These are phyloP conservation scores for Blechomonas ayalai DNA, from an alignment of 208 protist species.

Conservation along the genomic window DNA sequence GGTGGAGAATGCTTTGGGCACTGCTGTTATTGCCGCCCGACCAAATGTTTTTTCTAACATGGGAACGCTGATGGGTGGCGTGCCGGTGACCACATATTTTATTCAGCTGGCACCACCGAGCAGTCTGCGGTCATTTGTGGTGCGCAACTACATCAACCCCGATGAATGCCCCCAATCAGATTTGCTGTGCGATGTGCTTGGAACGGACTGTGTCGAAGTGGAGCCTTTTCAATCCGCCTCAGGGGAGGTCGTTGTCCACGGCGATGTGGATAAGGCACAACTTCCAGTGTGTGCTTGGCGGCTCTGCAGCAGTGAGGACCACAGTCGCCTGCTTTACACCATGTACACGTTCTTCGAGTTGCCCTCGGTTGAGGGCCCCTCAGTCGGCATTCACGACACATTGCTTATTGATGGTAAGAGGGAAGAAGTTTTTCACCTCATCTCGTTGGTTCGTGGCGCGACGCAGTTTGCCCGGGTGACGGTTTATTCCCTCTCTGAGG, in stretches of 20 bases:
- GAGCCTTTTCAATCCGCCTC: conserved; percentile 39
- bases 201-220: conserved; percentile 60
- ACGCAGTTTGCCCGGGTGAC: conserved; percentile 48
- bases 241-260: conserved; percentile 35
- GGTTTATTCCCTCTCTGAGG: conserved; percentile 27
- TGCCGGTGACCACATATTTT: conserved; percentile 46
- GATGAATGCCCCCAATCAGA: conserved; percentile 56
- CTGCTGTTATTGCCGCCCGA: conserved; percentile 32
- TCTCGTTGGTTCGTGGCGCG: conserved; percentile 25
- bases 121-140: conserved; percentile 50
- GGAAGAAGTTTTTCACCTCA: conserved; percentile 66
- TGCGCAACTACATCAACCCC: conserved; percentile 47
- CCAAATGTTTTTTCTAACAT: conserved; percentile 59
- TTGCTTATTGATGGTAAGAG: conserved; percentile 22
- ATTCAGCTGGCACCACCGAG: conserved; percentile 38
- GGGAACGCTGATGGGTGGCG: conserved; percentile 16
- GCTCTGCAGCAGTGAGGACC: conserved; percentile 48
- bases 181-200: conserved; percentile 68
- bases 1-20: conserved; percentile 55
- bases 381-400: conserved; percentile 48
- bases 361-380: conserved; percentile 5
- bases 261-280: conserved; percentile 21
- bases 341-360: conserved; percentile 48
- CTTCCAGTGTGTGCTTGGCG: conserved; percentile 67
- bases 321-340: conserved; percentile 51